A percentile compares a stretch with the other conserved stretches of the same genome.
phyloP scores from a whole-genome alignment of 805 yeast genomes.

The Cyberlindnera mycetangii region DNA sequence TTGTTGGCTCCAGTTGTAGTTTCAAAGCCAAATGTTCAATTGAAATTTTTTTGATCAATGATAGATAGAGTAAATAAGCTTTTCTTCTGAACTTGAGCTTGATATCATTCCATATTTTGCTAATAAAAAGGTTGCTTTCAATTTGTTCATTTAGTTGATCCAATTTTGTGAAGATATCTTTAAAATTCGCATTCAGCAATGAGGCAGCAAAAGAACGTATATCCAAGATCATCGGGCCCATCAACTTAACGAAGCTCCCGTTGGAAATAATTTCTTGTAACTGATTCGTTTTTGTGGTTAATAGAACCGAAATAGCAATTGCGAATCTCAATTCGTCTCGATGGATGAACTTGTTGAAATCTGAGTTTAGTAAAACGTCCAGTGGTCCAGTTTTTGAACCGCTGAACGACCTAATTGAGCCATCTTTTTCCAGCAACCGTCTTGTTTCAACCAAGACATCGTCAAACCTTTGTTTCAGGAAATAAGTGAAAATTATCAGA shows the following conservation, averaged over 20 bases:
- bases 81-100: slow-evolving; percentile 29
- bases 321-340: slow-evolving; percentile 23
- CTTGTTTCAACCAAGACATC: slow-evolving; percentile 18
- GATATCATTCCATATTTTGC: slow-evolving; percentile 25
- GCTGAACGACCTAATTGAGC: slow-evolving; percentile 18
- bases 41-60: slow-evolving; percentile 26
- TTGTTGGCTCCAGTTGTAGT: slow-evolving; percentile 15
- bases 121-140: slow-evolving; percentile 21
- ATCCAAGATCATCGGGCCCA: slow-evolving; percentile 22
- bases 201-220: slow-evolving; percentile 26
- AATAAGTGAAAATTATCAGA: slow-evolving; percentile 25
- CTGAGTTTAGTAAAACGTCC: slow-evolving; percentile 18
- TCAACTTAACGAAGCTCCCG: slow-evolving; percentile 16
- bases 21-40: slow-evolving; percentile 20
- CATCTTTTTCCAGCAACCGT: too few relatives aligned
- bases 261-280: slow-evolving; percentile 20
- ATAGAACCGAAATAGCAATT: slow-evolving; percentile 21
- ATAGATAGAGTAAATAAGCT: slow-evolving; percentile 32
- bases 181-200: slow-evolving; percentile 28
- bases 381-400: slow-evolving; percentile 19
- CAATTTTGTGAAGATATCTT: slow-evolving; percentile 19
- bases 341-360: slow-evolving; percentile 22
- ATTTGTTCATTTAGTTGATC: slow-evolving; percentile 16
- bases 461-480: slow-evolving; percentile 22
- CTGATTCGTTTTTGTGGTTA: slow-evolving; percentile 17